Conservation (phyloP, 169 alveolate genomes). For the Plasmodium falciparum region DNA sequence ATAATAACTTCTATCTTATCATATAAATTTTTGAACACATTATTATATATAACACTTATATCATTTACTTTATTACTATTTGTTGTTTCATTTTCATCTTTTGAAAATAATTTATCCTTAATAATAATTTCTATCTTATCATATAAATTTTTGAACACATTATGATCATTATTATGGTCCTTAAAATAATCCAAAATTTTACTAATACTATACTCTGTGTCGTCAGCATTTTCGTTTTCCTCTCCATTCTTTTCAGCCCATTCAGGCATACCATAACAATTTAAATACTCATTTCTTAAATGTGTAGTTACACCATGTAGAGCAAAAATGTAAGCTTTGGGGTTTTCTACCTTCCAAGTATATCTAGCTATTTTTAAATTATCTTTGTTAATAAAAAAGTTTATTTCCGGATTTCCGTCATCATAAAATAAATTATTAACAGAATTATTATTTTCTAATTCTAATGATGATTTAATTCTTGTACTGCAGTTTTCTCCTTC, state of each 20-base stretch:
- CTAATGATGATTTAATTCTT: too few relatives aligned
- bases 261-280: conserved; percentile 65
- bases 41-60: too few relatives aligned
- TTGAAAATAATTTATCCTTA: not conserved
- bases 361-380: conserved; percentile 81
- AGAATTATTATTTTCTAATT: not conserved
- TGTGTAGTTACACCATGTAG: conserved; percentile 84
- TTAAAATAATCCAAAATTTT: too few relatives aligned
- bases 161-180: too few relatives aligned
- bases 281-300: conserved; percentile 80
- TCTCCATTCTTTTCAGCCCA: conserved; percentile 29
- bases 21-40: not conserved
- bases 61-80: not conserved
- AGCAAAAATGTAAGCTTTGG: conserved; percentile 80
- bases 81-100: not conserved
- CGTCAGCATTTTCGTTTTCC: not conserved
- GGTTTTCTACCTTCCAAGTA: conserved; percentile 74
- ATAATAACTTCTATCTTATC: not conserved
- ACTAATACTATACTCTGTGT: not conserved
- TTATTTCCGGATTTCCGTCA: conserved; percentile 77
- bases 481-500: too few relatives aligned
- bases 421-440: conserved; percentile 9
- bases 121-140: not conserved
- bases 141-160: not conserved
- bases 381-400: conserved; percentile 79